Evolutionary conservation across 257 asterid species (phyloP), one percentile per base, ranked within the genome.

Genomic region (Petunia axillaris): DNA sequence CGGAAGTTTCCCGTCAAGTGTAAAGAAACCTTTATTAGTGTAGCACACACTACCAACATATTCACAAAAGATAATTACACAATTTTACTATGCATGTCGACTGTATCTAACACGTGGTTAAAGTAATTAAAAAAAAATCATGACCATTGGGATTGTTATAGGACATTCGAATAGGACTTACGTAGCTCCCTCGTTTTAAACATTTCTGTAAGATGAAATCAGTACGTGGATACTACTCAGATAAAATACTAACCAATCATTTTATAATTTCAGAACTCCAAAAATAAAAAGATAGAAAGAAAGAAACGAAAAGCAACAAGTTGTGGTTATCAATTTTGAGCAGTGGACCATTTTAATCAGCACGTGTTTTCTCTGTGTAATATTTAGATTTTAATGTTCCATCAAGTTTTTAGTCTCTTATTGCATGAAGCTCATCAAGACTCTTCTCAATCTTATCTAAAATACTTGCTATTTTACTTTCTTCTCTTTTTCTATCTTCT

Each of bases 361-460:
- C 77, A 70, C 77, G 59, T 70, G 0, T 46, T 70, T 44, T 46
- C 10, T 70, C 59, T 46, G 59, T 70, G 10, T 70, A 46, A 46
- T 4, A 38, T 14, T 40, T 70, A 40, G 53, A 41, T 66, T 46
- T 46, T 46, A 44, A 44, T 44, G 39, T 70, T 70, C 58, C 76
- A 70, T 71, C 13, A 46, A 25, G 46, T 16, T 65, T 71, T 8
- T 68, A 44, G 35, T 37, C 38, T 25, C 59, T 70, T 48, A 46
- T 46, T 70, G 77, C 58, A 48, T 70, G 59, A 8, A 70, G 11
- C 77, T 46, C 48, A 52, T 52, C 55, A 52, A 52, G 1, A 52
- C 55, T 8, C 55, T 52, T 52, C 77, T 70, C 76, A 70, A n/a
- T 46, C 54, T 68, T n/a, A 68, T 68, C 57, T 68, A 68, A 16